Percentiles rank a stretch among this genome's conserved stretches.
These are phyloP conservation scores for Phytophthora crassamura DNA, from an alignment of 352 stramenopile genomes.

Conservation along the genomic window DNA sequence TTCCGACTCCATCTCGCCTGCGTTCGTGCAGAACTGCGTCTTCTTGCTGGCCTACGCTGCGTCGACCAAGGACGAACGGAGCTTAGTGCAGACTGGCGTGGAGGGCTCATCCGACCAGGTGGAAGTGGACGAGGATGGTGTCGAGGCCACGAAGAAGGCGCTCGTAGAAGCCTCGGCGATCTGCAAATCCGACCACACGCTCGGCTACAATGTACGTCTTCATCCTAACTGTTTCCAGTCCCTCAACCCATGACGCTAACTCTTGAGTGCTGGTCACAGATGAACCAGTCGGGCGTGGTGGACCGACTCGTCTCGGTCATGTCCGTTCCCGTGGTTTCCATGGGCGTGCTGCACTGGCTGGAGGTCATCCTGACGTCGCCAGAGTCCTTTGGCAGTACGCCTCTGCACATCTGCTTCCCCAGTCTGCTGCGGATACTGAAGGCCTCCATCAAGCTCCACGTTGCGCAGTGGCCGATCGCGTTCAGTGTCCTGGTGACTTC, in stretches of 20 bases:
- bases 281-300: conserved; percentile 87
- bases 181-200: conserved; percentile 86
- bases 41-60: conserved; percentile 78
- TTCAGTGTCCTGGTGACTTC: conserved; percentile 84
- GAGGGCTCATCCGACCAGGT: conserved; percentile 36
- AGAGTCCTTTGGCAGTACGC: conserved; percentile 83
- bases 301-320: conserved; percentile 83
- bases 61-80: conserved; percentile 79
- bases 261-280: conserved; percentile 44
- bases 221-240: neutral
- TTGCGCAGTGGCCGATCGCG: conserved; percentile 83
- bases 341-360: conserved; percentile 88
- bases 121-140: conserved; percentile 53
- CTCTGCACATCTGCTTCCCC: conserved; percentile 87
- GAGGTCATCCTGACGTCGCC: conserved; percentile 77
- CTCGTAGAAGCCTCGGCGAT: conserved; percentile 77
- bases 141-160: conserved; percentile 72
- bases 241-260: neutral
- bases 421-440: conserved; percentile 82
- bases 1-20: conserved; percentile 58
- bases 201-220: conserved; percentile 84
- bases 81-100: conserved; percentile 62
- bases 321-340: conserved; percentile 82
- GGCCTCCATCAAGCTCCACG: conserved; percentile 78
- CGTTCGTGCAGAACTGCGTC: conserved; percentile 76